Conservation (phyloP, 768 basidiomycete species). For the Boletus speciosus region DNA sequence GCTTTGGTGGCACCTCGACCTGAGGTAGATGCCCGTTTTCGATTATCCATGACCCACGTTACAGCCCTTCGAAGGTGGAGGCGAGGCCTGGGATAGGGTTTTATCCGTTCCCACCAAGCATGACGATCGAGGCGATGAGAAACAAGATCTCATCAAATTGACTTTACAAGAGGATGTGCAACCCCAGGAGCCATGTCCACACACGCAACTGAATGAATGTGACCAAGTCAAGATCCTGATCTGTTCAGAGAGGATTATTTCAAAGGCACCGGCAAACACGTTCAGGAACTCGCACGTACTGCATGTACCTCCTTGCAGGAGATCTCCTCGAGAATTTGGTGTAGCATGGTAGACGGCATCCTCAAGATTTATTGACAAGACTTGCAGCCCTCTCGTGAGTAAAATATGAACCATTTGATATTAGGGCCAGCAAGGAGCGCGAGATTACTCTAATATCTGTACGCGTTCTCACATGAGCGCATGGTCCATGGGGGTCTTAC, state of each 20-base stretch:
- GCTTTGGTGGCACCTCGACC: not conserved
- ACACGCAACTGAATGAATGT: not conserved
- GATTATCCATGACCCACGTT: not conserved
- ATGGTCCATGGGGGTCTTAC: slow-evolving; percentile 9
- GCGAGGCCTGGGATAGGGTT: not conserved
- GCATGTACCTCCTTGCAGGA: not conserved
- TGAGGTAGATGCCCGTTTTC: not conserved
- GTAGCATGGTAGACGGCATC: not conserved
- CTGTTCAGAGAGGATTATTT: not conserved
- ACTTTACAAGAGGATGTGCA: not conserved
- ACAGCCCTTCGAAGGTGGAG: not conserved
- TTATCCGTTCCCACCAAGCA: slow-evolving; percentile 3
- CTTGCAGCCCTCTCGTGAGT: not conserved
- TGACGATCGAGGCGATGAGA: not conserved
- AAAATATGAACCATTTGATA: slow-evolving; percentile 8
- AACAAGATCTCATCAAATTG: slow-evolving; percentile 1
- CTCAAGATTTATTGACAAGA: not conserved
- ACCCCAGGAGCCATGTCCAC: not conserved
- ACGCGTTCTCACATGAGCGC: slow-evolving; percentile 12
- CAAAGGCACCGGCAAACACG: not conserved
- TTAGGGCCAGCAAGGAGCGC: slow-evolving; percentile 9
- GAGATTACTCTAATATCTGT: slow-evolving; percentile 18
- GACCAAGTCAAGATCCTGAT: not conserved
- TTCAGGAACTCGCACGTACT: not conserved
- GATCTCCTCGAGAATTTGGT: not conserved